Evolutionary conservation across 257 asterid genomes (phyloP).

Genomic region (Echium plantagineum): DNA sequence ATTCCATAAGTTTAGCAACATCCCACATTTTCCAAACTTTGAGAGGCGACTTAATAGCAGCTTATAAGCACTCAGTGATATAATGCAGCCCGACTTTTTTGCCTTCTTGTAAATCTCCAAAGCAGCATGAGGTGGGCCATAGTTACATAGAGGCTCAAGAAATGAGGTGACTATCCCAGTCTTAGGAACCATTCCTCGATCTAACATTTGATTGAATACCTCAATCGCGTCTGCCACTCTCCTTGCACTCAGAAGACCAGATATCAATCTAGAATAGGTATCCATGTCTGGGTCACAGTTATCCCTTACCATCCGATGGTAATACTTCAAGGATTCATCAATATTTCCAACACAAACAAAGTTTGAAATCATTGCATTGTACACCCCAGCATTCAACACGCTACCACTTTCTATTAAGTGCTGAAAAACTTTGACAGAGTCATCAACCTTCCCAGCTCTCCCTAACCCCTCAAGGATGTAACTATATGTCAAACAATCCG

Average conservation of each 20-base stretch:
- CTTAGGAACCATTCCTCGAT: conserved; percentile 46
- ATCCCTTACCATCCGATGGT: conserved; percentile 35
- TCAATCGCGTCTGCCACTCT: conserved; percentile 85
- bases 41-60: conserved; percentile 68
- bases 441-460: conserved; percentile 56
- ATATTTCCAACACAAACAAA: conserved; percentile 37
- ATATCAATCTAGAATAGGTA: conserved; percentile 49
- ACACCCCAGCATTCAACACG: conserved; percentile 36
- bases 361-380: conserved; percentile 66
- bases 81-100: conserved; percentile 51
- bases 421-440: conserved; percentile 45
- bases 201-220: conserved; percentile 74
- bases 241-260: conserved; percentile 39
- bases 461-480: conserved; percentile 65
- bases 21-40: conserved; percentile 81
- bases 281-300: conserved; percentile 42
- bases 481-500: conserved; percentile 49
- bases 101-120: conserved; percentile 70
- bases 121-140: conserved; percentile 96
- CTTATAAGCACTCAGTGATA: conserved; percentile 61
- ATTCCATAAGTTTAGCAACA: conserved; percentile 54
- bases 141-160: conserved; percentile 56
- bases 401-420: conserved; percentile 40
- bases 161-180: conserved; percentile 58
- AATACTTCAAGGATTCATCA: conserved; percentile 48